Conservation (phyloP, 495 filamentous ascomycete species). For the Trichoderma orchidacearum region DNA sequence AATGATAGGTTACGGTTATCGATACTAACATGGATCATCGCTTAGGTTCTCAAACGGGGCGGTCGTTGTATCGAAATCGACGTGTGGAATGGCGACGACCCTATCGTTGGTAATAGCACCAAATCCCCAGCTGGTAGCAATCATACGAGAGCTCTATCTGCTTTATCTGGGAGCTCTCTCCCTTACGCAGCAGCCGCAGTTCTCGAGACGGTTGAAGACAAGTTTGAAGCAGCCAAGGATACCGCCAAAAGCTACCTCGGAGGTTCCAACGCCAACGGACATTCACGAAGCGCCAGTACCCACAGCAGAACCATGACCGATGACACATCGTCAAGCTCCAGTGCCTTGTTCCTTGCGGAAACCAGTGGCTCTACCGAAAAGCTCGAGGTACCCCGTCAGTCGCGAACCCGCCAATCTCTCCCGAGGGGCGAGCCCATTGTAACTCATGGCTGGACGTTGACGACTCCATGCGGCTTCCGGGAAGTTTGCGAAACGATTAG, state of each 20-base stretch:
- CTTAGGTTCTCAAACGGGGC: conserved; percentile 45
- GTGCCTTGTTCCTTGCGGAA: neutral
- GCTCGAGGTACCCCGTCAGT: conserved; percentile 1
- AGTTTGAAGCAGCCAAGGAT: conserved; percentile 10
- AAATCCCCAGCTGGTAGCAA: conserved; percentile 4
- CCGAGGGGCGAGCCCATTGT: conserved; percentile 51
- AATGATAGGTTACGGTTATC: neutral
- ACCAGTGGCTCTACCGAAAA: neutral
- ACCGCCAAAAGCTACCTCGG: conserved; percentile 6
- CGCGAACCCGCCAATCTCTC: conserved; percentile 14
- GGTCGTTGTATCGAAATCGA: conserved; percentile 94
- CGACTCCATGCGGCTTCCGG: conserved; percentile 72
- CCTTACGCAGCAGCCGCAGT: conserved; percentile 21
- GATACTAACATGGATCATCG: conserved; percentile 3
- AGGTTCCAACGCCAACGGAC: conserved; percentile 12
- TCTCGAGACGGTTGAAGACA: conserved; percentile 18
- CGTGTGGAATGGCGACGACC: conserved; percentile 77
- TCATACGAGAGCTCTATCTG: conserved; percentile 8
- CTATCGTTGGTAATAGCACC: conserved; percentile 4
- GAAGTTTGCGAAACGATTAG: conserved; percentile 71
- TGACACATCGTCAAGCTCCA: neutral
- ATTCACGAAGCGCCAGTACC: conserved; percentile 23
- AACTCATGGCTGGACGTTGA: conserved; percentile 76
- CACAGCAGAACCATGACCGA: neutral
- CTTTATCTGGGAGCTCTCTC: conserved; percentile 17